These are phyloP conservation scores for Phytopythium cucurbitacearum DNA, from an alignment of 352 stramenopile species.

Conservation along the genomic window DNA sequence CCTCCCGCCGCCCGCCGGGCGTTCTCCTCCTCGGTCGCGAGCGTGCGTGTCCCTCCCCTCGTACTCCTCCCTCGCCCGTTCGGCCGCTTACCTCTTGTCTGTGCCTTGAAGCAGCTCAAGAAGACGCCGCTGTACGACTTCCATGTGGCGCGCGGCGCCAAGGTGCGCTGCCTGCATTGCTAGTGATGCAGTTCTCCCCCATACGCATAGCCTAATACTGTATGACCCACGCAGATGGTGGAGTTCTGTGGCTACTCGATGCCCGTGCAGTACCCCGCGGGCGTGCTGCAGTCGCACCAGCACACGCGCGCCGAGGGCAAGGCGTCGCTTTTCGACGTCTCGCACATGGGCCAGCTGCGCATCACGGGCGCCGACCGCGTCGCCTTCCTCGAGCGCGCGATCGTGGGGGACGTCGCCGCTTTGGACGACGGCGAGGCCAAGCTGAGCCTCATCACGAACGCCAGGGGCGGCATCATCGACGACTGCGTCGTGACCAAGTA, in stretches of 20 bases:
- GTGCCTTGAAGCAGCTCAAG: conserved; percentile 37
- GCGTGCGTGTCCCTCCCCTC: too few relatives aligned
- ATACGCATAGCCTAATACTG: neutral
- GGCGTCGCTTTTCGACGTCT: conserved; percentile 97
- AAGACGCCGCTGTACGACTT: conserved; percentile 80
- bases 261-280: conserved; percentile 94
- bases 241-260: conserved; percentile 97
- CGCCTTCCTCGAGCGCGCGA: conserved; percentile 94
- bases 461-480: conserved; percentile 96
- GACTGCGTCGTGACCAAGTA: conserved; percentile 98
- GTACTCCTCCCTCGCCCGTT: too few relatives aligned
- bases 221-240: conserved; percentile 69
- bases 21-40: too few relatives aligned
- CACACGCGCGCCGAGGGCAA: conserved; percentile 66
- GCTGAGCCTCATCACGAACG: conserved; percentile 96
- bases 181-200: neutral
- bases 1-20: too few relatives aligned
- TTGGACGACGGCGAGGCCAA: conserved; percentile 86
- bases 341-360: conserved; percentile 97
- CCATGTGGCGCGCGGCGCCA: conserved; percentile 66
- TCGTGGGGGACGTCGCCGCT: conserved; percentile 93
- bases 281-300: conserved; percentile 94
- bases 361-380: conserved; percentile 93
- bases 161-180: conserved; percentile 19
- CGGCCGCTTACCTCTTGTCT: too few relatives aligned